Conservation (phyloP, 805 yeast genomes). For the Candida parachauliodes region DNA sequence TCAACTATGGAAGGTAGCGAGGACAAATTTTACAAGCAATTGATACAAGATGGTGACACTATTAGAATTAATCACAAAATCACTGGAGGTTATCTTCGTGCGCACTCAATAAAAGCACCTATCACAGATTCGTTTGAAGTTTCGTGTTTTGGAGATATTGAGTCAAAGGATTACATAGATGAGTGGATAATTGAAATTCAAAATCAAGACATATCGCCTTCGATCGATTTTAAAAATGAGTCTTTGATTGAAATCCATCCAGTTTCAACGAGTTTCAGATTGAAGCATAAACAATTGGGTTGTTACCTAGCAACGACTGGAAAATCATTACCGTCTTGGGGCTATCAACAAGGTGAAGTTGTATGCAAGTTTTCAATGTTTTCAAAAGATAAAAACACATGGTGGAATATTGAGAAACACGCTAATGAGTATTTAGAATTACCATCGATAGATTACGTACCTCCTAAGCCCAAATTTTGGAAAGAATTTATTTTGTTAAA, state of each 20-base stretch:
- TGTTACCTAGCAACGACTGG: slow-evolving; percentile 81
- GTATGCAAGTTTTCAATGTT: slow-evolving; percentile 57
- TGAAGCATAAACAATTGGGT: slow-evolving; percentile 58
- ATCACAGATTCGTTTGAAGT: slow-evolving; percentile 73
- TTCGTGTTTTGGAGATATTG: slow-evolving; percentile 75
- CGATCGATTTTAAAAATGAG: slow-evolving; percentile 45
- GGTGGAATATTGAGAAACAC: slow-evolving; percentile 83
- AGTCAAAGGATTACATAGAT: slow-evolving; percentile 75
- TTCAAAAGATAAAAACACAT: slow-evolving; percentile 56
- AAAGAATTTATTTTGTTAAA: slow-evolving; percentile 73
- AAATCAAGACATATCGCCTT: slow-evolving; percentile 47
- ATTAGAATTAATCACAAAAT: slow-evolving; percentile 69
- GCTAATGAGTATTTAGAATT: slow-evolving; percentile 43
- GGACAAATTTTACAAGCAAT: slow-evolving; percentile 18
- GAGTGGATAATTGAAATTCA: slow-evolving; percentile 88
- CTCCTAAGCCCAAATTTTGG: slow-evolving; percentile 51
- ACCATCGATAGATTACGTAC: slow-evolving; percentile 29
- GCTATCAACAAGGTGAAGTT: slow-evolving; percentile 79
- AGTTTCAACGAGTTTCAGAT: slow-evolving; percentile 69
- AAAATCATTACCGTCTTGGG: slow-evolving; percentile 71
- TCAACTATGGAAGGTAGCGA: slow-evolving; percentile 29
- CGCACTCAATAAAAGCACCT: slow-evolving; percentile 79
- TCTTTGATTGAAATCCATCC: slow-evolving; percentile 58
- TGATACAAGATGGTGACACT: slow-evolving; percentile 57
- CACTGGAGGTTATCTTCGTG: slow-evolving; percentile 75